phyloP scores from a whole-genome alignment of 768 basidiomycete species.

The Kwoniella botswanensis region DNA sequence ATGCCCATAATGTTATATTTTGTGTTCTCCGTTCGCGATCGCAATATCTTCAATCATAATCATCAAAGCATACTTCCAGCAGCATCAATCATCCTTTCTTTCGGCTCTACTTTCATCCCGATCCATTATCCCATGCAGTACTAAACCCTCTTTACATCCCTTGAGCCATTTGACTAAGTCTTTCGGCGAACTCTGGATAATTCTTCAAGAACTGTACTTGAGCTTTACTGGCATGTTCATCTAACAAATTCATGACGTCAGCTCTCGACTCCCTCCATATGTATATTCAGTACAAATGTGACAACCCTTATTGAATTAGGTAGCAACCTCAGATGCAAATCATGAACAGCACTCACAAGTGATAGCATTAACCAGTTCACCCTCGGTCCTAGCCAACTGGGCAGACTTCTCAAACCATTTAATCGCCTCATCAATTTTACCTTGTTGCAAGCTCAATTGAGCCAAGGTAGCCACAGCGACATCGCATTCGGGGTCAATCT shows the following conservation, averaged over 20 bases:
- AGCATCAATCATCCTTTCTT: not conserved
- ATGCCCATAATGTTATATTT: conserved; percentile 12
- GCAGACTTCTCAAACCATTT: conserved; percentile 83
- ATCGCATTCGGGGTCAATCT: conserved; percentile 90
- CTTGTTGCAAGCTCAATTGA: conserved; percentile 88
- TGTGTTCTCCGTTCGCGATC: not conserved
- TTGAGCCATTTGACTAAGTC: conserved; percentile 58
- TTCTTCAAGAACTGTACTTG: conserved; percentile 81
- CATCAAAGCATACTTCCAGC: not conserved
- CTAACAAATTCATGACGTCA: conserved; percentile 17
- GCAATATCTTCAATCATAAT: not conserved
- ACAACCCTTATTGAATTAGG: too few species aligned
- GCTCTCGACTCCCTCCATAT: not conserved
- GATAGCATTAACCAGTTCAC: conserved; percentile 68
- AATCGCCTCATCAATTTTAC: conserved; percentile 82
- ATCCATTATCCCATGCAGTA: not conserved
- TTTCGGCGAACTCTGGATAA: conserved; percentile 76
- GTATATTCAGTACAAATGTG: too few species aligned
- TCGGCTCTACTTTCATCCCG: not conserved
- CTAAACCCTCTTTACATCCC: conserved; percentile 32
- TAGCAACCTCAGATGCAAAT: not conserved
- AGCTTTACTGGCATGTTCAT: conserved; percentile 73
- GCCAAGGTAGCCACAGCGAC: conserved; percentile 95
- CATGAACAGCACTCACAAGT: conserved; percentile 56
- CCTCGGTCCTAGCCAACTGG: conserved; percentile 85